Base-by-base conservation (phyloP, 495 filamentous ascomycete species). In the Oidiodendron maius region DNA sequence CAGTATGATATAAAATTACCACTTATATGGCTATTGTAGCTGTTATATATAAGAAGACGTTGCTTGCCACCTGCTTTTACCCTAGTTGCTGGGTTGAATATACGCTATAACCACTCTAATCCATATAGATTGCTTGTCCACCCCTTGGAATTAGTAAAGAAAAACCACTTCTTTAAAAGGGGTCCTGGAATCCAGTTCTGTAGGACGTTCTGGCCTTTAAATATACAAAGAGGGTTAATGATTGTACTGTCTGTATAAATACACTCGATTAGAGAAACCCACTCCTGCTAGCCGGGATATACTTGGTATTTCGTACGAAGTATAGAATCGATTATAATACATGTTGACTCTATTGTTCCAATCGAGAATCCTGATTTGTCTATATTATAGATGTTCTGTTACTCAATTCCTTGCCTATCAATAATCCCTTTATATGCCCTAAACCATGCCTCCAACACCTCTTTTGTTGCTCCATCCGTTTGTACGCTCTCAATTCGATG, bases 41-140 rank as follows among this genome's bases (percentile, higher is more conserved):
- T 16, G 18, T 39, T 17, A 16, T 13, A 54, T 38, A 39, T 39
- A 39, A 48, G 53, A 39, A 36, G 17, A 15, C 51, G 47, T 11
- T 43, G 32, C 37, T 45, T 11, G 9, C 51, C 32, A 3, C 37
- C 35, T 41, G 48, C 51, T 44, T 54, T 54, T 21, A 39, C 39
- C 32, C 48, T 26, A 51, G 47, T 54, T 51, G 38, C 35, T 43
- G 36, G 51, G 34, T 53, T 37, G 37, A 50, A 53, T 3, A 40
- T 24, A 8, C 45, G 30, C 46, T 44, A 35, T 9, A 54, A 24
- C 51, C 38, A 54, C 23, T 54, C 51, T 39, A 49, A 49, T 40
- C 50, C 30, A 41, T 52, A 37, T 3, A 30, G 32, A 41, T 52
- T 52, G 24, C 44, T 52, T 38, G 44, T 52, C 35, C 30, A 52